Conservation (phyloP, 345 rosid species). For the Angophora floribunda region DNA sequence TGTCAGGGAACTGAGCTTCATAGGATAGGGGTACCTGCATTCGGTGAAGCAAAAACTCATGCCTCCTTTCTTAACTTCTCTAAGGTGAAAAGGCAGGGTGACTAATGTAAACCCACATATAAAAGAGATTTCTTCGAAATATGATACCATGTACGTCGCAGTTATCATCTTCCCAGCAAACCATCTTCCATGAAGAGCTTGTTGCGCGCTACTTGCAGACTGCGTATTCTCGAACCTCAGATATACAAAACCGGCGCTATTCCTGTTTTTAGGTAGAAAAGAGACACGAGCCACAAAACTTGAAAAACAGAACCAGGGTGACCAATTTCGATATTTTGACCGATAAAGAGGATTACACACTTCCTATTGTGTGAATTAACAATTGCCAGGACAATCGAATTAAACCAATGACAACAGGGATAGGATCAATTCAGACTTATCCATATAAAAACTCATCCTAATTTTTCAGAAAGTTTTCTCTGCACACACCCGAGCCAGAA, state of each 20-base stretch:
- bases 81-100: not conserved
- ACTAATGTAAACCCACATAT: not conserved
- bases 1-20: slow-evolving; percentile 52
- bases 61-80: not conserved
- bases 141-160: slow-evolving; percentile 70
- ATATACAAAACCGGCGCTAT: slow-evolving; percentile 82
- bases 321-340: not conserved
- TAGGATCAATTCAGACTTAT: not conserved
- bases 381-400: not conserved
- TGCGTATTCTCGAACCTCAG: slow-evolving; percentile 54
- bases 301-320: not conserved
- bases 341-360: not conserved
- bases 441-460: not conserved
- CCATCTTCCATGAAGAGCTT: slow-evolving; percentile 94
- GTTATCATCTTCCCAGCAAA: slow-evolving; percentile 98
- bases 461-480: not conserved
- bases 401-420: not conserved
- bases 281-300: not conserved
- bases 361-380: not conserved
- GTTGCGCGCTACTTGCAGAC: slow-evolving; percentile 67
- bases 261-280: slow-evolving; percentile 31
- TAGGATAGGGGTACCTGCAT: slow-evolving; percentile 48
- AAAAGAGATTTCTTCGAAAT: not conserved
- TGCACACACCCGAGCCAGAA: not conserved
- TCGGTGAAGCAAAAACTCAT: not conserved